phyloP scores from a whole-genome alignment of 345 rosid species.

The Gossypium australe region DNA sequence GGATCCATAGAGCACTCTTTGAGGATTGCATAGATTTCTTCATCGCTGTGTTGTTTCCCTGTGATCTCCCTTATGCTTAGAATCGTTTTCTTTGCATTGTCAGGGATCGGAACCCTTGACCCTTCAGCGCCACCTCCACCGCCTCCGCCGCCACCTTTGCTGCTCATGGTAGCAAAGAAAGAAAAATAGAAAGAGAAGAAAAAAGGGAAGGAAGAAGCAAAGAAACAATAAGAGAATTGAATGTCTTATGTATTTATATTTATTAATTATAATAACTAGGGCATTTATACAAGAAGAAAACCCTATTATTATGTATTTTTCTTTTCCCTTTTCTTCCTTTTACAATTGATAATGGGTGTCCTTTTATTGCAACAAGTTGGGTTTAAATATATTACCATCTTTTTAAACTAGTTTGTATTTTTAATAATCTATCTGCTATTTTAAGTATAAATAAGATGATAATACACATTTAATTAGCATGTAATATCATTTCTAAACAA shows the following conservation, averaged over 20 bases:
- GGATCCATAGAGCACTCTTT: conserved; percentile 75
- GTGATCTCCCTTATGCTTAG: conserved; percentile 69
- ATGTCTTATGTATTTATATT: neutral
- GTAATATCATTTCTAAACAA: no score
- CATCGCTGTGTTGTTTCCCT: conserved; percentile 75
- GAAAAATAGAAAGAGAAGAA: conserved; percentile 5
- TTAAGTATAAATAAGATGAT: no score
- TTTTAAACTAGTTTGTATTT: no score
- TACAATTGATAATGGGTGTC: neutral
- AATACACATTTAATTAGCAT: no score
- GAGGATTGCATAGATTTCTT: conserved; percentile 68
- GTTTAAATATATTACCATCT: neutral
- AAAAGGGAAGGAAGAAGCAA: neutral
- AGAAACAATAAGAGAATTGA: neutral
- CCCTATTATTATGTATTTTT: neutral
- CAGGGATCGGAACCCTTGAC: conserved; percentile 59
- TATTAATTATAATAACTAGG: neutral
- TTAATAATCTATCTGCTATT: no score
- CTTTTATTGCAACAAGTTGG: neutral
- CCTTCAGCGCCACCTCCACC: conserved; percentile 37
- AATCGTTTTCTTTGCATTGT: conserved; percentile 43
- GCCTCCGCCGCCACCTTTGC: conserved; percentile 36
- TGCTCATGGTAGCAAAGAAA: conserved; percentile 34
- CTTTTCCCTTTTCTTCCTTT: no score
- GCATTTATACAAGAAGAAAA: neutral